These are phyloP conservation scores for Lumnitzera racemosa DNA, from an alignment of 345 rosid species.

Conservation along the genomic window DNA sequence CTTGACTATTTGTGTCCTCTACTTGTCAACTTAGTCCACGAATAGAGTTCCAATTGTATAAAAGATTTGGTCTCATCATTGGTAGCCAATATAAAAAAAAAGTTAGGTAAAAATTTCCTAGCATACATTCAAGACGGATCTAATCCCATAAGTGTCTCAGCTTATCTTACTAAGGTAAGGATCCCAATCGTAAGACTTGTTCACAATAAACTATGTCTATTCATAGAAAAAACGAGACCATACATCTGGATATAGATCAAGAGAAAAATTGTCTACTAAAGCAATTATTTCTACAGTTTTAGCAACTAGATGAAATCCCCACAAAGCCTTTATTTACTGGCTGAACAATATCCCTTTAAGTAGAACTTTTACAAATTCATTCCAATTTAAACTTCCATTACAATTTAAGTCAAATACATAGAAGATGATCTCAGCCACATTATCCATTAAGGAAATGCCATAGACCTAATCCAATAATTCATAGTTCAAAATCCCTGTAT, in stretches of 20 bases:
- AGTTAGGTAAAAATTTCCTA: no score
- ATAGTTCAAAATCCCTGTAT: neutral
- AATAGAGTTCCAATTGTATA: no score
- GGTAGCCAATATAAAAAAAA: no score
- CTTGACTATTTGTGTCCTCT: no score
- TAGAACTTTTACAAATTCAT: slow-evolving; percentile 64
- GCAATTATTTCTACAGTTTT: slow-evolving; percentile 28
- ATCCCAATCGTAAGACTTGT: no score
- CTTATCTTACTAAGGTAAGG: no score
- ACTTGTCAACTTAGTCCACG: no score
- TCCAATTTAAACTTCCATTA: slow-evolving; percentile 61
- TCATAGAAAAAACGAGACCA: no score
- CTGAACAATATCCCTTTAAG: slow-evolving; percentile 56
- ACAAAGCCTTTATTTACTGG: slow-evolving; percentile 43
- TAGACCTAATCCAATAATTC: slow-evolving; percentile 48
- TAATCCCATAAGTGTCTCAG: no score
- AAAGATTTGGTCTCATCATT: no score
- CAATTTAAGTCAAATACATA: slow-evolving; percentile 62
- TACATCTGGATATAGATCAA: slow-evolving; percentile 4
- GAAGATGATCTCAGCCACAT: slow-evolving; percentile 64
- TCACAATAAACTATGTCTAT: no score
- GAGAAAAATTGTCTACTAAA: slow-evolving; percentile 17
- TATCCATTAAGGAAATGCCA: slow-evolving; percentile 48
- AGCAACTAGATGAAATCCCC: slow-evolving; percentile 36
- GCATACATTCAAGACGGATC: no score